Conservation (phyloP, 352 stramenopile species). For the Nothophytophthora sp. region DNA sequence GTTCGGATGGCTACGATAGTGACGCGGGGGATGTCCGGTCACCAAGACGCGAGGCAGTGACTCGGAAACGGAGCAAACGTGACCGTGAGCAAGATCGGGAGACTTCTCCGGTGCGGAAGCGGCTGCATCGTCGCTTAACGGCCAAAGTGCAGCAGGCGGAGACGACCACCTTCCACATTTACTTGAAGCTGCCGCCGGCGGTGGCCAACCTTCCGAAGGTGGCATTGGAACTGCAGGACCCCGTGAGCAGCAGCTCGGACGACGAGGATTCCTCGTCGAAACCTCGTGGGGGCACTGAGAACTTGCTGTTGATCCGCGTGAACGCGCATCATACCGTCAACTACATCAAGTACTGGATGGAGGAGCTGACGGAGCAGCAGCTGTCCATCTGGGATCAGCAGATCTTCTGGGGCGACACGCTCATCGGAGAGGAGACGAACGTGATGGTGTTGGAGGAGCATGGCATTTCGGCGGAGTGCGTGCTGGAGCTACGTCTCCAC, state of each 20-base stretch:
- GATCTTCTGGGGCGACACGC: constrained; percentile 73
- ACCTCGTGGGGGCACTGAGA: constrained; percentile 10
- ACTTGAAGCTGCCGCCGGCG: constrained; percentile 57
- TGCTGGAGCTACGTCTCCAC: constrained; percentile 71
- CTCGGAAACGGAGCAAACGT: constrained; percentile 31
- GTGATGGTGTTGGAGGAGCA: constrained; percentile 78
- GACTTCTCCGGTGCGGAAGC: constrained; percentile 56
- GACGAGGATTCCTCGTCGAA: constrained; percentile 21
- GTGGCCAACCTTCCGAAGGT: constrained; percentile 69
- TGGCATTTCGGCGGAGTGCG: constrained; percentile 63
- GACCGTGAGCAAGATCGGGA: constrained; percentile 37
- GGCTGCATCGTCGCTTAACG: constrained; percentile 51
- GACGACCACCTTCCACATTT: constrained; percentile 60
- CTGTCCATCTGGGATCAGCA: constrained; percentile 84
- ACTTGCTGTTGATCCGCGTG: constrained; percentile 62
- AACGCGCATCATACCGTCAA: constrained; percentile 70
- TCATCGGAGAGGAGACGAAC: constrained; percentile 73
- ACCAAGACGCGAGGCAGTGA: constrained; percentile 12
- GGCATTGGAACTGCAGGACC: constrained; percentile 70
- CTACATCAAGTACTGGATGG: constrained; percentile 85
- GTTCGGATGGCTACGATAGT: constrained; percentile 20
- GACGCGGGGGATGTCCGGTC: constrained; percentile 21
- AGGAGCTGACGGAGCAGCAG: constrained; percentile 78
- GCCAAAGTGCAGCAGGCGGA: constrained; percentile 56
- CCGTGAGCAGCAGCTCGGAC: constrained; percentile 24